Percentiles rank a stretch among this genome's conserved stretches.
Evolutionary conservation across 441 rosid species (phyloP).

Genomic region (Adansonia grandidieri): DNA sequence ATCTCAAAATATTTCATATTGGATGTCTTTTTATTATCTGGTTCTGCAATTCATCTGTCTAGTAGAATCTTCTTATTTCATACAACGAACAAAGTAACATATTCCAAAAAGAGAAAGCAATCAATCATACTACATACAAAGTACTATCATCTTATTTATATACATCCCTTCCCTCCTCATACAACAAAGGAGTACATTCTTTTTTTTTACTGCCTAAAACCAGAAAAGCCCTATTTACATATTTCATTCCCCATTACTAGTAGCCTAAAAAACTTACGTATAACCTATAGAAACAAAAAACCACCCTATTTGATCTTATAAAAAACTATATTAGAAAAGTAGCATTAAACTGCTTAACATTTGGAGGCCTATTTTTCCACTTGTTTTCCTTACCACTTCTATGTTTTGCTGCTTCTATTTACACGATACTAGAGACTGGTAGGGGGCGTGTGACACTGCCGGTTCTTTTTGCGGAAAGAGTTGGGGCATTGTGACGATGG

Average conservation of each 20-base stretch:
- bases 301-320: slow-evolving; percentile 21
- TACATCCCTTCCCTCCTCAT: background rate
- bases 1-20: no score
- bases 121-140: background rate
- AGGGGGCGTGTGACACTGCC: slow-evolving; percentile 2
- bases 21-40: no score
- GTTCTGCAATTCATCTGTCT: no score
- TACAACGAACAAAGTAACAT: background rate
- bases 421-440: slow-evolving; percentile 29
- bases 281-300: slow-evolving; percentile 15
- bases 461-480: background rate
- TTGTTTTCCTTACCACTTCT: slow-evolving; percentile 21
- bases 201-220: no score
- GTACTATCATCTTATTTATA: slow-evolving; percentile 21
- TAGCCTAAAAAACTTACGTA: slow-evolving; percentile 34
- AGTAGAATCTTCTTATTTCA: background rate
- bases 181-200: slow-evolving; percentile 26
- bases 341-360: slow-evolving; percentile 12
- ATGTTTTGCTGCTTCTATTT: slow-evolving; percentile 39
- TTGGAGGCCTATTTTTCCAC: slow-evolving; percentile 23
- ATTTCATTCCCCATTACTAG: background rate
- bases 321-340: background rate
- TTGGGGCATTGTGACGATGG: background rate
- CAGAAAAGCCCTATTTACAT: slow-evolving; percentile 39
- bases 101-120: background rate